A percentile compares a stretch with the other conserved stretches of the same genome.
phyloP scores from a whole-genome alignment of 345 rosid genomes.

The Populus tremula region DNA sequence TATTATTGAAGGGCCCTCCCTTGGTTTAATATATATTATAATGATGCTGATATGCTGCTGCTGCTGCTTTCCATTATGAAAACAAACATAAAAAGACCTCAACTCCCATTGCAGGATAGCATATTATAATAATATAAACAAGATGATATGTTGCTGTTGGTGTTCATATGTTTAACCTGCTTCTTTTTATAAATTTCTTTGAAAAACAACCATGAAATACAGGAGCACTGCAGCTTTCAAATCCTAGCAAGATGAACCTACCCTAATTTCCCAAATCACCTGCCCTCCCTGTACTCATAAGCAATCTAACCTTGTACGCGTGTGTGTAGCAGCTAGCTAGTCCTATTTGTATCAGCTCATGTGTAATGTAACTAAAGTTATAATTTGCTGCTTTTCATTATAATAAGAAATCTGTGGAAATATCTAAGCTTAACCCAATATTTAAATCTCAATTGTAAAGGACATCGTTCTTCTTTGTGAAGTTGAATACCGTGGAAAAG shows the following conservation, averaged over 20 bases:
- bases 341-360: neutral
- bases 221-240: conserved; percentile 18
- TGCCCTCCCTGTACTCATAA: neutral
- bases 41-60: conserved; percentile 10
- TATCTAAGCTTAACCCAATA: neutral
- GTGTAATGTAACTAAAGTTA: no score
- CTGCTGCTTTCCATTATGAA: conserved; percentile 34
- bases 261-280: neutral
- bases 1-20: neutral
- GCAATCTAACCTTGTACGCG: neutral
- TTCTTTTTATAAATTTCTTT: no score
- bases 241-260: neutral
- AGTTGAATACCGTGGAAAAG: no score
- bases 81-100: conserved; percentile 15
- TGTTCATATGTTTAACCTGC: conserved; percentile 6
- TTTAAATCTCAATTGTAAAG: neutral
- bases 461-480: neutral
- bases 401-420: no score
- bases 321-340: neutral
- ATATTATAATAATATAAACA: conserved; percentile 18
- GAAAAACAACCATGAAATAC: conserved; percentile 7
- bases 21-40: neutral
- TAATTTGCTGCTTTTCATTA: no score
- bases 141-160: conserved; percentile 19
- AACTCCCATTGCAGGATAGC: conserved; percentile 31